Evolutionary conservation across 2,329 filamentous ascomycete genomes (phyloP), one percentile per base, ranked within the genome.

Genomic region (Colletotrichum sojae): DNA sequence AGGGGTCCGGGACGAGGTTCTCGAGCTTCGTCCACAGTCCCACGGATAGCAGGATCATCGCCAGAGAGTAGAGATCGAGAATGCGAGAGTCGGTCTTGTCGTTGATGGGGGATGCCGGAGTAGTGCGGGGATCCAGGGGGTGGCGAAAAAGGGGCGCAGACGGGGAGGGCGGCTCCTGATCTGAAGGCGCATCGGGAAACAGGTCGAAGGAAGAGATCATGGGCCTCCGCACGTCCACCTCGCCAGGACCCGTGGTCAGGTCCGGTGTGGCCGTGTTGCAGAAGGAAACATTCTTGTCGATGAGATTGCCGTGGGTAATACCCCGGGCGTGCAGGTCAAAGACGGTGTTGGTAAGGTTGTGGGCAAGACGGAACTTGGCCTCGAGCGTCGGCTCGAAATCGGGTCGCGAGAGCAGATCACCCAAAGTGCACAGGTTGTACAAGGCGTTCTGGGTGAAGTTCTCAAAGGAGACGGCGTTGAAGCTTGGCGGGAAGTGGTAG

Each of bases 121-220:
- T 85, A 4, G 82, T 84, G 13, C 85, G 81, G 5, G 88, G 88
- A 73, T 91, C 88, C 3, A 92, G 83, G 0, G 91, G 90, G 75
- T 94, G 92, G n/a, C 88, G 87, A 77, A 92, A 91, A 15, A 91
- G 77, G 1, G 80, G 79, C 40, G 81, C 79, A 4, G 75, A 69
- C 1, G 70, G 65, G 4, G 75, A 74, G 1, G 76, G 67, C 1
- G 74, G 71, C 18, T 74, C 72, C 15, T 77, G 76, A 9, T 78
- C 77, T 16, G 81, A 81, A 2, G 81, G 76, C 6, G 79, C 78
- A n/a, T 83, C 82, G 2, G 82, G 89, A 75, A 95, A 95, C 3
- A 94, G 79, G 71, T 95, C 92, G 73, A 94, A 95, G 0, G 91
- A 91, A 1, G 91, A 91, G 51, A 94, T 82, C 4, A 93, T 85